Conservation (phyloP, 129 eudicot species). For the Smallanthus sonchifolius region DNA sequence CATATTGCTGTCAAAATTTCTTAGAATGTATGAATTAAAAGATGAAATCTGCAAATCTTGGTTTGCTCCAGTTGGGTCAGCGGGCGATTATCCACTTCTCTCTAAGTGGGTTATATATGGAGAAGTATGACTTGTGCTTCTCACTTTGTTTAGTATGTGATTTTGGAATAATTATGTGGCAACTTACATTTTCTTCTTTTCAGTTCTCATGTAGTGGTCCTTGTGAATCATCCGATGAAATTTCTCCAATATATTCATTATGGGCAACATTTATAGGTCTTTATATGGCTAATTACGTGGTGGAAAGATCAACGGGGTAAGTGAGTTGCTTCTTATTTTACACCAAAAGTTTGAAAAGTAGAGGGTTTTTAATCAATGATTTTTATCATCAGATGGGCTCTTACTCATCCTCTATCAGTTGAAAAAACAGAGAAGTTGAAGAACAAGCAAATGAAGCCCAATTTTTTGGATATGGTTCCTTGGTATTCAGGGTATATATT, state of each 20-base stretch:
- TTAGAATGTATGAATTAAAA: conserved; percentile 73
- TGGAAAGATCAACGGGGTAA: conserved; percentile 97
- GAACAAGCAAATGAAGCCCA: conserved; percentile 87
- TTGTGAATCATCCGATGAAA: conserved; percentile 83
- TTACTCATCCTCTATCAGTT: conserved; percentile 83
- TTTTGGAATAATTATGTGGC: conserved; percentile 11
- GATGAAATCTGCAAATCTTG: conserved; percentile 92
- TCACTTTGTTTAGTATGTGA: background rate
- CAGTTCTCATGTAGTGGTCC: conserved; percentile 85
- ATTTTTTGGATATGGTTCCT: conserved; percentile 97
- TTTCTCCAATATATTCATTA: conserved; percentile 94
- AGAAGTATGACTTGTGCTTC: conserved; percentile 51
- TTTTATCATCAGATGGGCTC: conserved; percentile 83
- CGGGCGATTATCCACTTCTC: conserved; percentile 85
- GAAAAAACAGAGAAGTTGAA: conserved; percentile 81
- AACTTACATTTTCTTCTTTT: conserved; percentile 3
- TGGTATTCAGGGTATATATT: conserved; percentile 93
- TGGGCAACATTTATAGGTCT: conserved; percentile 99
- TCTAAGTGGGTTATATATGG: conserved; percentile 99
- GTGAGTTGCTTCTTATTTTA: conserved; percentile 18
- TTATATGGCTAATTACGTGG: conserved; percentile 94
- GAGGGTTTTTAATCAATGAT: background rate
- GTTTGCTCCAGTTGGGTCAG: conserved; percentile 99
- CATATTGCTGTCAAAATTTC: conserved; percentile 71
- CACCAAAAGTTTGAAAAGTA: background rate